phyloP scores from a whole-genome alignment of 306 rosid genomes.

The Prunus kanzakura region DNA sequence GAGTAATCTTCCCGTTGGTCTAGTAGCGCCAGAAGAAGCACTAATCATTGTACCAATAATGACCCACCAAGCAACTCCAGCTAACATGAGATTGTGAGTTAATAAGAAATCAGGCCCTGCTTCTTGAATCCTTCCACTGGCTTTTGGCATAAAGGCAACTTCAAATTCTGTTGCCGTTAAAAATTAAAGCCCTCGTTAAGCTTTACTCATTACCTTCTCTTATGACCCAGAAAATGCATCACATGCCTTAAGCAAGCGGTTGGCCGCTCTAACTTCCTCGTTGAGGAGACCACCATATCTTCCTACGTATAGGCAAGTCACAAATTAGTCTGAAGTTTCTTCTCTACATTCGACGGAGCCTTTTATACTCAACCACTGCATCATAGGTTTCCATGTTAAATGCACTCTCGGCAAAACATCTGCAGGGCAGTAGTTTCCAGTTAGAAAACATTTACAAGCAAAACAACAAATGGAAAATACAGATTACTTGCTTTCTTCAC shows the following conservation, averaged over 20 bases:
- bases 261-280: neutral
- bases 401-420: constrained; percentile 53
- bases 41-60: neutral
- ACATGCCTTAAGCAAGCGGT: neutral
- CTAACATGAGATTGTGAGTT: neutral
- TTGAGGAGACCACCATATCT: neutral
- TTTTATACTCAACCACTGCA: constrained; percentile 41
- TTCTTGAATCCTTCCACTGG: neutral
- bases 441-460: neutral
- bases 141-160: neutral
- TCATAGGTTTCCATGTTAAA: constrained; percentile 59
- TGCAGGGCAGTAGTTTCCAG: constrained; percentile 9
- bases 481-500: neutral
- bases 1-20: neutral
- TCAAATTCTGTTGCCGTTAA: neutral
- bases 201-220: neutral
- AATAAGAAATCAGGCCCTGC: neutral
- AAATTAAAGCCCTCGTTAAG: neutral
- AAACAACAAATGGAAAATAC: too few species aligned
- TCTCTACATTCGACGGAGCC: constrained; percentile 9
- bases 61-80: neutral
- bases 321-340: neutral
- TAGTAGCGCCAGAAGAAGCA: neutral
- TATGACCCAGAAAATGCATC: neutral
- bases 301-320: neutral